These are phyloP conservation scores for Spathaspora sp. DNA, from an alignment of 805 yeast genomes.

Conservation along the genomic window DNA sequence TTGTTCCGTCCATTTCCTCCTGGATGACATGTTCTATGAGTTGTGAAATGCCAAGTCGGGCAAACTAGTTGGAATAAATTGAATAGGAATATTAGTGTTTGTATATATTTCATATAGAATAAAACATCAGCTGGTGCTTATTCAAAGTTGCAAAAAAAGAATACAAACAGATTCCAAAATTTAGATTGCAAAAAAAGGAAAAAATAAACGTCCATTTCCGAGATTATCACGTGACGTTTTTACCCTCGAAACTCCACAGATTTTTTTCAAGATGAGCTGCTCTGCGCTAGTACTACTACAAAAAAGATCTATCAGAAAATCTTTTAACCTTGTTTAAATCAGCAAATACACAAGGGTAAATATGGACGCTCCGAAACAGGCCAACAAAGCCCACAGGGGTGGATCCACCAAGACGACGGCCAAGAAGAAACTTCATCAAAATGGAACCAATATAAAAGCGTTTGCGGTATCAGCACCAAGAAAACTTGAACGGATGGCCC, in stretches of 20 bases:
- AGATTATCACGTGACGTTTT: not conserved
- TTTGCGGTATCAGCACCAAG: slow-evolving; percentile 61
- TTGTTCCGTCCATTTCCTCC: slow-evolving; percentile 7
- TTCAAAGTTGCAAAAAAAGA: not conserved
- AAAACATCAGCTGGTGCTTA: not conserved
- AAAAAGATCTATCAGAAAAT: not conserved
- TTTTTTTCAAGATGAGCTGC: not conserved
- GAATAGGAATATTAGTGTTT: not conserved
- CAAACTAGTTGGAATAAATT: not conserved
- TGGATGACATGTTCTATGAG: slow-evolving; percentile 33
- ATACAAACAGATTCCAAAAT: not conserved
- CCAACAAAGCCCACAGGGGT: slow-evolving; percentile 79
- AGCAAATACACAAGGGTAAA: not conserved
- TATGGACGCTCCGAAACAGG: slow-evolving; percentile 40
- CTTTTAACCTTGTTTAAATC: not conserved
- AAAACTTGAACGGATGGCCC: slow-evolving; percentile 78
- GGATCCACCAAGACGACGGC: slow-evolving; percentile 51
- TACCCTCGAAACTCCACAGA: not conserved
- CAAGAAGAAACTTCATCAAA: slow-evolving; percentile 83
- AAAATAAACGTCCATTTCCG: not conserved
- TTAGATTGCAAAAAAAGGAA: not conserved
- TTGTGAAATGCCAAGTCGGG: slow-evolving; percentile 18
- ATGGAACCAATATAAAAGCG: slow-evolving; percentile 56
- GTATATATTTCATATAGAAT: not conserved
- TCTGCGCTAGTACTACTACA: not conserved